Base-by-base conservation (phyloP, 108 stramenopile species). In the Nannochloropsis gaditana region DNA sequence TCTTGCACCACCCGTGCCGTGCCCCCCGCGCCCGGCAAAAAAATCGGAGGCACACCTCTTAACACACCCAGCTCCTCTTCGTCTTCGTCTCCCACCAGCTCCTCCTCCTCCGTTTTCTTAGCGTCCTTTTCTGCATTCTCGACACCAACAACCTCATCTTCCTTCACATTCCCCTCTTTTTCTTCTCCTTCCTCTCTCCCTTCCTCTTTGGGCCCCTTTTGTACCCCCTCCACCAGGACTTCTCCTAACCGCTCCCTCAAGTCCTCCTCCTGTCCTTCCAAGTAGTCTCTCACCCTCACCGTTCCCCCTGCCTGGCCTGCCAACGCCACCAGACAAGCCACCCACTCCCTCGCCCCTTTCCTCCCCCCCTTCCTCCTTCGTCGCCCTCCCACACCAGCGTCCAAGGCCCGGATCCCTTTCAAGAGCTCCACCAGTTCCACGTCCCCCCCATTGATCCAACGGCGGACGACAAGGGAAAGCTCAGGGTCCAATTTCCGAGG, bases 321-420 rank as follows among this genome's bases (percentile, higher is more conserved):
- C 6, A 73, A 73, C 5, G 59, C 59, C 59, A 73, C 59, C 6
- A 73, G n/a, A 8, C 59, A 73, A 4, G 59, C 59, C 59, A 73
- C 59, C 59, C 59, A 73, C 2, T 73, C 59, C 8, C 8, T 73
- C 2, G 19, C 59, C 59, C 59, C 59, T 8, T 73, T 73, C 59
- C 59, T 73, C 59, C 19, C 59, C 8, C 59, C 59, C 6, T 4
- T n/a, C 59, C 59, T 73, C 3, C 59, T n/a, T 6, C n/a, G 15
- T n/a, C 59, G 15, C 59, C 59, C 59, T n/a, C 59, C 59, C 59
- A 73, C 59, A 15, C 59, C 59, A n/a, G 59, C 59, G n/a, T 73
- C 59, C 8, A 73, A 73, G 19, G 59, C 59, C 59, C 59, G 15
- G 59, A 73, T 73, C 59, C 59, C 59, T n/a, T n/a, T 73, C 59